Evolutionary conservation across 768 basidiomycete species (phyloP), one percentile per base, ranked within the genome.

Genomic region (Hygrophorus russula): DNA sequence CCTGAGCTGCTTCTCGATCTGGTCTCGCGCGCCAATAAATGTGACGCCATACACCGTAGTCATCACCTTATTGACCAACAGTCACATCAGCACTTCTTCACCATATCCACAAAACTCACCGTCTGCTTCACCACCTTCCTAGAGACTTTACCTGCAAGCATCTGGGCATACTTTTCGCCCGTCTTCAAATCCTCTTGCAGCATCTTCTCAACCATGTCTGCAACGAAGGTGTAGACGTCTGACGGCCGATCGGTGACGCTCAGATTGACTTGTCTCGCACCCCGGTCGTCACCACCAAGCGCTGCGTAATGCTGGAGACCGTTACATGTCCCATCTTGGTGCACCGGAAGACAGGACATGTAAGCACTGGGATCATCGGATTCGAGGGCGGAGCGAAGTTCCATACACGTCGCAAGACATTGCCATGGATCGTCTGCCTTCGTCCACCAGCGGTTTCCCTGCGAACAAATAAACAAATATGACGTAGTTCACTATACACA

Each of bases 21-120:
- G 96, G 7, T 89, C 88, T 34, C 90, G 76, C 15, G 96, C 96
- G 29, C 96, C 96, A 42, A 97, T 66, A 63, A 81, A 93, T 0
- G 96, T 99, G 12, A 99, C 93, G 15, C 96, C 94, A 57, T 98
- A 98, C 28, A 98, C 94, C 2, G 94, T 97, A 0, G 94, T 99
- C 96, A 99, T 99, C 50, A 97, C 89, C 81, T 84, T 49, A 2
- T 17, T 32, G 19, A 24, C 9, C 4, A 5, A 36, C 5, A 13
- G 38, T 29, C 14, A 28, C 13, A 30, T 44, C 33, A 45, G 43
- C 28, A 45, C 28, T 15, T 36, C 19, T 37, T 27, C 9, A 36
- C 10, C 15, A 17, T 28, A 2, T 39, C 1, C 31, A 34, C 28
- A 42, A n/a, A 37, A 65, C 76, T 37, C 31, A 85, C 89, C 17